Conservation (phyloP, 2,329 filamentous ascomycete genomes). For the Cordyceps farinosa region DNA sequence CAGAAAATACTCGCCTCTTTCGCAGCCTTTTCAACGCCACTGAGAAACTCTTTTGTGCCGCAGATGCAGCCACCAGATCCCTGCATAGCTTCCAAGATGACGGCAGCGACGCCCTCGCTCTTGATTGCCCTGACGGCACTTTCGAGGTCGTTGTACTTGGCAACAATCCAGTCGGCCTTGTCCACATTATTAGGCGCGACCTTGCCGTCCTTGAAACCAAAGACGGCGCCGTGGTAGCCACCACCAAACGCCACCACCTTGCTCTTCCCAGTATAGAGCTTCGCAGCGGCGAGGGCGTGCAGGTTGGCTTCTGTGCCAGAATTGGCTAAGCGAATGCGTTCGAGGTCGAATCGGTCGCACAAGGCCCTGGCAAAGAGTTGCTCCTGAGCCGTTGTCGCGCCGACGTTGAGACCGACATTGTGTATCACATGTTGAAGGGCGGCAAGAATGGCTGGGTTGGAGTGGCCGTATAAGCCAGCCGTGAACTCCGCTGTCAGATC, state of each 20-base stretch:
- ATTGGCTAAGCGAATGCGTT: conserved; percentile 59
- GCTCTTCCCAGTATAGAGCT: conserved; percentile 40
- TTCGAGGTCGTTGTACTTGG: conserved; percentile 57
- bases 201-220: conserved; percentile 33
- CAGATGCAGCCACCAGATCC: conserved; percentile 57
- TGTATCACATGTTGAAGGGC: conserved; percentile 45
- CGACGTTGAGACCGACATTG: conserved; percentile 50
- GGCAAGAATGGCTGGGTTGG: conserved; percentile 49
- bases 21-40: conserved; percentile 46
- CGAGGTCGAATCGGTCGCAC: conserved; percentile 52
- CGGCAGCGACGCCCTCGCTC: conserved; percentile 51
- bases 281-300: conserved; percentile 54
- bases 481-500: conserved; percentile 63
- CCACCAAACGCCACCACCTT: conserved; percentile 52
- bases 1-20: conserved; percentile 27
- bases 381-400: conserved; percentile 51
- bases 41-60: conserved; percentile 49
- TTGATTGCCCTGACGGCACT: conserved; percentile 43
- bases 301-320: conserved; percentile 64
- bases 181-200: conserved; percentile 46
- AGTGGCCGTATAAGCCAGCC: conserved; percentile 65
- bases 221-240: conserved; percentile 35
- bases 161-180: conserved; percentile 54
- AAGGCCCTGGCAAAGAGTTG: conserved; percentile 47
- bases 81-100: conserved; percentile 65